Base-by-base conservation (phyloP, 2,329 filamentous ascomycete genomes). In the Pseudogymnoascus sp. region DNA sequence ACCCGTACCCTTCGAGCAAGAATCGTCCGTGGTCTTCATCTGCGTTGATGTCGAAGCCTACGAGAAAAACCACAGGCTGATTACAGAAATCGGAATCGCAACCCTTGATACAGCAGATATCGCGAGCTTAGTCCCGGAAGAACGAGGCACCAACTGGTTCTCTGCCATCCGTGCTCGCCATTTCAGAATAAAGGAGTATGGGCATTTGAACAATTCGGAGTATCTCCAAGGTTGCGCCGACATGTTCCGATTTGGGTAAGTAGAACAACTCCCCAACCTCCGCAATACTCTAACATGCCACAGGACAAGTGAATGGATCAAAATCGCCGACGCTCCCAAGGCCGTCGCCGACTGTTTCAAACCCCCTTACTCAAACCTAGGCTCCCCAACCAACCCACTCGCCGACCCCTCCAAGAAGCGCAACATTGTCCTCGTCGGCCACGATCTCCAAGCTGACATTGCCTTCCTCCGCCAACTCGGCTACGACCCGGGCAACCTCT, bases 1-100 rank as follows among this genome's bases (percentile, higher is more conserved):
- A 39, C 74, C 77, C 0, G 74, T 74, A 2, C 78, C 78, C 0
- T 80, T 78, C 63, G 63, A 72, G 0, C 79, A 80, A 60, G 82
- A 86, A 29, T 69, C 73, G 9, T 77, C 80, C n/a, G 80, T 84
- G 0, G 79, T 95, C 6, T 88, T 97, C 67, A 78, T 96, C 63
- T 85, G 83, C 65, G 79, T 97, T 48, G 94, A 99, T 68, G 78
- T 94, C 33, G 94, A 99, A 73, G 86, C 87, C 1, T 90, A 87
- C 63, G 94, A 99, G 72, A 75, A 76, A 21, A 78, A 83, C 48
- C 82, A 85, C 10, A 77, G 80, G 35, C 77, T 83, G 10, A 81
- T 97, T 63, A 96, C 92, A 0, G 94, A 99, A 73, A 80, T 99
- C 39, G 94, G 94, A 0, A 79, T 99, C 40, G 87, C 90, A 1